Evolutionary conservation across 2,329 filamentous ascomycete species (phyloP).

Genomic region (Nigrospora sphaerica): DNA sequence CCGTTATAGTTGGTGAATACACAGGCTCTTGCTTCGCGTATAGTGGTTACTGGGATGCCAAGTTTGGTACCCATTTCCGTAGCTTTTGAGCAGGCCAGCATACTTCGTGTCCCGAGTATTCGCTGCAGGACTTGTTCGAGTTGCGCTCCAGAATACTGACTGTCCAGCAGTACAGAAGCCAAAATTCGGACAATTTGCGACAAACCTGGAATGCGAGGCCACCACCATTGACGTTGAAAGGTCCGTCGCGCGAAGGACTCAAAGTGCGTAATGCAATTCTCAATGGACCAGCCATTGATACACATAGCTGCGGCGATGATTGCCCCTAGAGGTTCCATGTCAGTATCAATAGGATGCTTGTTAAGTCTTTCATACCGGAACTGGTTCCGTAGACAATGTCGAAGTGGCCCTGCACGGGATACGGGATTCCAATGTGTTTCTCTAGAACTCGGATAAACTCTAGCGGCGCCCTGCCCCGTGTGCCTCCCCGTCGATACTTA

Average conservation of each 20-base stretch:
- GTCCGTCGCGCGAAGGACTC: neutral
- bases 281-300: neutral
- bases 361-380: slow-evolving; percentile 9
- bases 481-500: slow-evolving; percentile 28
- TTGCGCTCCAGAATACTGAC: neutral
- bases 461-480: slow-evolving; percentile 15
- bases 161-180: neutral
- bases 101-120: slow-evolving; percentile 5
- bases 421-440: slow-evolving; percentile 8
- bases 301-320: neutral
- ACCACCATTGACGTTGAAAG: neutral
- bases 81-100: slow-evolving; percentile 7
- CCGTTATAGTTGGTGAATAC: slow-evolving; percentile 16
- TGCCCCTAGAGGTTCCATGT: neutral
- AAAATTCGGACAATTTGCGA: slow-evolving; percentile 3
- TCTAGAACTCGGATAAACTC: slow-evolving; percentile 12
- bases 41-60: slow-evolving; percentile 13
- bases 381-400: slow-evolving; percentile 15
- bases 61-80: slow-evolving; percentile 10
- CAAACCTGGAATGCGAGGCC: slow-evolving; percentile 2
- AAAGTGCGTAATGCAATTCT: slow-evolving; percentile 1
- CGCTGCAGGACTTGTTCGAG: slow-evolving; percentile 5
- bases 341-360: neutral
- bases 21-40: slow-evolving; percentile 10
- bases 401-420: slow-evolving; percentile 15